Conservation (phyloP, 306 rosid species). For the Styphnolobium japonicum region DNA sequence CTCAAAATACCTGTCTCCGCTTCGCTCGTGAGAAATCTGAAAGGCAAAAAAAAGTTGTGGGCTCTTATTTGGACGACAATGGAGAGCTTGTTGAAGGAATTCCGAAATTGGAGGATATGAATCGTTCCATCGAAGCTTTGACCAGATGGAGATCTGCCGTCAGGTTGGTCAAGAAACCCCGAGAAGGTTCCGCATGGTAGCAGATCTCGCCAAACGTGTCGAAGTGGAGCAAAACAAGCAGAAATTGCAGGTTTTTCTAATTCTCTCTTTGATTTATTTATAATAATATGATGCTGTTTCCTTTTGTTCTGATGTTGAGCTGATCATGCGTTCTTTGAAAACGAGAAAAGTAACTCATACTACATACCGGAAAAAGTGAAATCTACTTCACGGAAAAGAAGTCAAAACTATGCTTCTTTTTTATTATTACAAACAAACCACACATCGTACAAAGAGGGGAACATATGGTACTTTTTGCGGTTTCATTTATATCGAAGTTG, state of each 20-base stretch:
- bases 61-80: neutral
- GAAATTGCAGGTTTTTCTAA: constrained; percentile 52
- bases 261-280: neutral
- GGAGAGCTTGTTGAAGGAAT: constrained; percentile 47
- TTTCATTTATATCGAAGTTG: no score
- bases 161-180: constrained; percentile 52
- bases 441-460: no score
- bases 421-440: no score
- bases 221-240: constrained; percentile 34
- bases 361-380: neutral
- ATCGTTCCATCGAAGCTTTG: constrained; percentile 35
- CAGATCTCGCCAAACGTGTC: constrained; percentile 67
- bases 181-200: constrained; percentile 68
- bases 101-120: constrained; percentile 48
- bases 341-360: neutral
- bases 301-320: neutral
- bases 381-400: neutral
- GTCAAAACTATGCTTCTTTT: neutral
- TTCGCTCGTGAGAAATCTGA: no score
- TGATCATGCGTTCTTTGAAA: neutral
- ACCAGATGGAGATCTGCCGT: constrained; percentile 71
- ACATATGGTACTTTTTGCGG: neutral
- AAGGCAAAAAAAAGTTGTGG: neutral
- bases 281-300: no score
- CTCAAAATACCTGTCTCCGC: no score